Evolutionary conservation across 805 yeast species (phyloP).

Genomic region (Citeromyces matritensis): DNA sequence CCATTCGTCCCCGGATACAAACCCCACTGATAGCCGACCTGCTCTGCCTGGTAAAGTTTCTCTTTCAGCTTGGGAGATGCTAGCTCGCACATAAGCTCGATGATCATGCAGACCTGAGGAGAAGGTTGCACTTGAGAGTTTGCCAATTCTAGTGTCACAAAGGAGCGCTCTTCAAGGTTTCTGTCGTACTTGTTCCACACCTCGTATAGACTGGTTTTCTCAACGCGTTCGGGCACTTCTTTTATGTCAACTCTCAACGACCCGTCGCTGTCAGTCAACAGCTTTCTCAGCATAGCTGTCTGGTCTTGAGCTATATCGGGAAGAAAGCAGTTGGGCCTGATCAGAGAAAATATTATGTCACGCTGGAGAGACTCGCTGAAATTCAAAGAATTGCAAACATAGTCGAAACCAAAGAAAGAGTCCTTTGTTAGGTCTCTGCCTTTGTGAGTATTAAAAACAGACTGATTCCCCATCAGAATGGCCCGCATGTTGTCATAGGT

Average conservation of each 20-base stretch:
- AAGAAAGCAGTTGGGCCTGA: conserved; percentile 18
- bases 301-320: conserved; percentile 17
- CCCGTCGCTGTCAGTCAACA: conserved; percentile 4
- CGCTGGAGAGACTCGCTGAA: no score
- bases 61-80: conserved; percentile 23
- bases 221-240: no score
- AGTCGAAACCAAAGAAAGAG: not conserved
- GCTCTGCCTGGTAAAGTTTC: conserved; percentile 34
- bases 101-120: conserved; percentile 24
- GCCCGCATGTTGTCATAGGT: conserved; percentile 16
- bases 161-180: conserved; percentile 5
- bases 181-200: conserved; percentile 34
- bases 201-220: conserved; percentile 7
- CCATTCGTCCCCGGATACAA: conserved; percentile 39
- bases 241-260: no score
- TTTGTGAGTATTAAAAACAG: no score
- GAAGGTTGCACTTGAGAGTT: conserved; percentile 14
- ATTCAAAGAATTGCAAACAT: not conserved
- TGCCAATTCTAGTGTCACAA: conserved; percentile 30
- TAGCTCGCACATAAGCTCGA: conserved; percentile 38
- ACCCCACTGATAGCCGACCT: conserved; percentile 43
- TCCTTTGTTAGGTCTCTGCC: no score
- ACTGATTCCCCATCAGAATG: conserved; percentile 3
- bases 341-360: no score
- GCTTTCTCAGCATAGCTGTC: conserved; percentile 7